phyloP scores from a whole-genome alignment of 148 eudicot genomes.

The Rhododendron molle region DNA sequence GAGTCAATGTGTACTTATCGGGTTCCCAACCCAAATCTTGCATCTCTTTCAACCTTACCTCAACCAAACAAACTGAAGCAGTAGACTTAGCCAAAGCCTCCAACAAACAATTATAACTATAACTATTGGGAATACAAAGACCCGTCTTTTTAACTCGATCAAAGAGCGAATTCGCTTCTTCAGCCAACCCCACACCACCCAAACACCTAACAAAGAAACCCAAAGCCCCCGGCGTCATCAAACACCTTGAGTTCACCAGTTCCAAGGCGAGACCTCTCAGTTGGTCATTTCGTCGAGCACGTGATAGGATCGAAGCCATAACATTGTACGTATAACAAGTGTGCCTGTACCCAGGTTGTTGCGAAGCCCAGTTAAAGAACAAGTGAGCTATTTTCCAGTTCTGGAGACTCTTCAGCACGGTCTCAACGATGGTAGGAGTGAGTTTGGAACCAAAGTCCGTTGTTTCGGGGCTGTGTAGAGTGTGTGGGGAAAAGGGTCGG shows the following conservation, averaged over 20 bases:
- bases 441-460: constrained; percentile 38
- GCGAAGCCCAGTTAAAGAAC: constrained; percentile 69
- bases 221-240: constrained; percentile 59
- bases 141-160: constrained; percentile 48
- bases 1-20: constrained; percentile 73
- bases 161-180: constrained; percentile 62
- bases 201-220: constrained; percentile 73
- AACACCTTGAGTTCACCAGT: constrained; percentile 31
- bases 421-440: constrained; percentile 53
- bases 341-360: constrained; percentile 53
- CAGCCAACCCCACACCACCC: constrained; percentile 51
- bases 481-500: constrained; percentile 6
- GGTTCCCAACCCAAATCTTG: constrained; percentile 34
- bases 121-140: constrained; percentile 49
- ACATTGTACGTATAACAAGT: constrained; percentile 63
- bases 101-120: constrained; percentile 69
- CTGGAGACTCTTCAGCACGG: constrained; percentile 37
- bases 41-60: constrained; percentile 73
- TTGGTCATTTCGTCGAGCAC: constrained; percentile 78
- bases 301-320: constrained; percentile 69
- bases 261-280: constrained; percentile 37
- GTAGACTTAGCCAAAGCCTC: constrained; percentile 56
- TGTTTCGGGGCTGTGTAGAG: constrained; percentile 15
- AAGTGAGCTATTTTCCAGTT: constrained; percentile 51
- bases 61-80: constrained; percentile 33